Evolutionary conservation across 257 asterid genomes (phyloP), one percentile per base, ranked within the genome.

Genomic region (Cordia subcordata): DNA sequence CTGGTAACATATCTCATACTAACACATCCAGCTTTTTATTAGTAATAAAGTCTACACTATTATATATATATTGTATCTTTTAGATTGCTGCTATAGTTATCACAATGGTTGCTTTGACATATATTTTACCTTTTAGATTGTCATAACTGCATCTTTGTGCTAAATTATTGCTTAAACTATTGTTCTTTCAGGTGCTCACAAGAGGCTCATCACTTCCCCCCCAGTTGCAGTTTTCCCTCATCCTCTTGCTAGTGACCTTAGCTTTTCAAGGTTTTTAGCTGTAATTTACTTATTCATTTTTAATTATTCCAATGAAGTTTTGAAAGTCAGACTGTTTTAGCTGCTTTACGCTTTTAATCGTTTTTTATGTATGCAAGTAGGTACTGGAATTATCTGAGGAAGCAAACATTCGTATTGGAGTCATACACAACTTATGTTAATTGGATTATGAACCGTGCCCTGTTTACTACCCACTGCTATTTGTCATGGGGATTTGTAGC

Each of bases 161-260:
- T n/a, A n/a, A 39, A 32, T 38, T 76, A 59, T 62, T 66, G 76
- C 65, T 77, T 19, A 62, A 50, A 17, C 35, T 27, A 51, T 63
- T 15, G 40, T 56, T 55, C 39, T 62, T 65, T 49, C 82, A 89
- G 99, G 86, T 68, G 97, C 96, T 47, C 82, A 93, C 70, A 83
- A 89, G 85, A 75, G 86, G 78, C 92, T 93, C 65, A 89, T 93
- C 57, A 75, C 85, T 11, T 93, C 97, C 16, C 97, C 99, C 51
- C 99, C 99, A 6, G 96, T 93, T 70, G 97, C 97, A 21, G 95
- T 93, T 73, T 93, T 93, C 72, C 99, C 99, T 32, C 99, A 93
- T 68, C 99, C 99, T 72, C 95, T 93, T 67, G 84, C 96, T 37
- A 93, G 88, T 67, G 97, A 93, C 77, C 97, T 93, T 60, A 93